phyloP scores from a whole-genome alignment of 352 stramenopile species.

The Globisporangium camurandrum region DNA sequence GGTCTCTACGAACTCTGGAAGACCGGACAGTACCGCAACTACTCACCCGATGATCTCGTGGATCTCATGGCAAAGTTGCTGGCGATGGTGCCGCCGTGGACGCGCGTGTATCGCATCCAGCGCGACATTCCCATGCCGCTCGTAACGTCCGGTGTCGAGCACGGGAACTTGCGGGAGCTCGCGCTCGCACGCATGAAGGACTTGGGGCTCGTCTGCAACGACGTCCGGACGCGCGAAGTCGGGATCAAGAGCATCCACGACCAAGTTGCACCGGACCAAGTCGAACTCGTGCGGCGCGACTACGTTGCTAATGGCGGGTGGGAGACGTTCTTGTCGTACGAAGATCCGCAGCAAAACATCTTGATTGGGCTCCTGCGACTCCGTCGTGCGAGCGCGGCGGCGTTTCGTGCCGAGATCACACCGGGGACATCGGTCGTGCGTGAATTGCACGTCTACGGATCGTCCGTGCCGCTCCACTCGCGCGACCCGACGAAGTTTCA shows the following conservation, averaged over 20 bases:
- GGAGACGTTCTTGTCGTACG: slow-evolving; percentile 96
- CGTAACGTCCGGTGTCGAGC: slow-evolving; percentile 93
- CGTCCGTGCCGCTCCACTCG: slow-evolving; percentile 90
- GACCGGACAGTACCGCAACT: slow-evolving; percentile 90
- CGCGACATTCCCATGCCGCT: slow-evolving; percentile 98
- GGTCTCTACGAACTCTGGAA: slow-evolving; percentile 98
- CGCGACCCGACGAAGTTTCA: slow-evolving; percentile 95
- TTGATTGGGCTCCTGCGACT: slow-evolving; percentile 93
- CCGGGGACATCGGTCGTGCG: slow-evolving; percentile 69
- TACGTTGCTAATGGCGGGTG: slow-evolving; percentile 95
- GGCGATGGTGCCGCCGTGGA: slow-evolving; percentile 94
- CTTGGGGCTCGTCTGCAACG: slow-evolving; percentile 88
- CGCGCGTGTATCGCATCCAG: slow-evolving; percentile 94
- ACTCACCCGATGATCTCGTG: slow-evolving; percentile 72
- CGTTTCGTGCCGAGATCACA: slow-evolving; percentile 78
- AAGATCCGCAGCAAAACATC: slow-evolving; percentile 95
- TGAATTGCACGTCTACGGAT: slow-evolving; percentile 97
- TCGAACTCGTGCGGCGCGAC: slow-evolving; percentile 95
- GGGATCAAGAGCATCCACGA: slow-evolving; percentile 97
- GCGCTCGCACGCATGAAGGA: slow-evolving; percentile 90
- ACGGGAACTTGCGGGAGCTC: slow-evolving; percentile 94
- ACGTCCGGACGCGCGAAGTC: slow-evolving; percentile 94
- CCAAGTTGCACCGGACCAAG: slow-evolving; percentile 88
- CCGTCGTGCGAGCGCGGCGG: slow-evolving; percentile 77
- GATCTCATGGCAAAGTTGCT: slow-evolving; percentile 92